Percentiles rank a stretch among this genome's conserved stretches.
These are phyloP conservation scores for Vitis hybrid DNA, from an alignment of 177 flowering plant species.

Conservation along the genomic window DNA sequence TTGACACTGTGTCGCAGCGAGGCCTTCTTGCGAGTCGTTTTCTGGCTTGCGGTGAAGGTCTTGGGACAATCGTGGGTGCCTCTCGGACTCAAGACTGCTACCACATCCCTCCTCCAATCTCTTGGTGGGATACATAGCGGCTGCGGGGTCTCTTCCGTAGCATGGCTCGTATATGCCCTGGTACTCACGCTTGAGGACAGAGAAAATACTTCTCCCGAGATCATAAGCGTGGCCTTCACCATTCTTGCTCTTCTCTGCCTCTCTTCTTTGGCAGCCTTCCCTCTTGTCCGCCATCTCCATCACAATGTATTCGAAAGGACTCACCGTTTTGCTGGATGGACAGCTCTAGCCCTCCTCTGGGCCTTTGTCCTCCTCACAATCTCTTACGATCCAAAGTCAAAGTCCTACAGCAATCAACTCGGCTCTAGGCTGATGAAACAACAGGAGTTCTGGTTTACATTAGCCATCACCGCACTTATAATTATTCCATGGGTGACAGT, in stretches of 20 bases:
- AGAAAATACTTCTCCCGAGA: conserved; percentile 26
- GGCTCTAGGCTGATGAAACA: conserved; percentile 17
- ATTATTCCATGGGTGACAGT: conserved; percentile 42
- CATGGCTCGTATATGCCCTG: conserved; percentile 37
- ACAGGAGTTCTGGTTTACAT: conserved; percentile 43
- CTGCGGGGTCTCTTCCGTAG: conserved; percentile 37
- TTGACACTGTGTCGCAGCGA: conserved; percentile 38
- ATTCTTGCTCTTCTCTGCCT: conserved; percentile 36
- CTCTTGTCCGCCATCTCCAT: conserved; percentile 44
- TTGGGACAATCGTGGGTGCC: conserved; percentile 33
- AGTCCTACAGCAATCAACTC: conserved; percentile 17
- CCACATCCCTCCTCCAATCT: conserved; percentile 38
- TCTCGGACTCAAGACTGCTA: conserved; percentile 25
- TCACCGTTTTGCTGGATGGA: conserved; percentile 43
- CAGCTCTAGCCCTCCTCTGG: conserved; percentile 34
- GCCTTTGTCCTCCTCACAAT: conserved; percentile 27
- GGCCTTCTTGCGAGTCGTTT: conserved; percentile 28
- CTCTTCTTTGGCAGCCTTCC: conserved; percentile 38
- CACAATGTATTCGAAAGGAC: conserved; percentile 38
- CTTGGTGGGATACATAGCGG: conserved; percentile 42
- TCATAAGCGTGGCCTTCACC: conserved; percentile 23
- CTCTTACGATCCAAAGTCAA: conserved; percentile 29
- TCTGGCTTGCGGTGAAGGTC: conserved; percentile 36
- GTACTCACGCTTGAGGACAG: conserved; percentile 24
- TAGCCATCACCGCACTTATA: conserved; percentile 29